Evolutionary conservation across 306 rosid genomes (phyloP).

Genomic region (Acmispon strigosus): DNA sequence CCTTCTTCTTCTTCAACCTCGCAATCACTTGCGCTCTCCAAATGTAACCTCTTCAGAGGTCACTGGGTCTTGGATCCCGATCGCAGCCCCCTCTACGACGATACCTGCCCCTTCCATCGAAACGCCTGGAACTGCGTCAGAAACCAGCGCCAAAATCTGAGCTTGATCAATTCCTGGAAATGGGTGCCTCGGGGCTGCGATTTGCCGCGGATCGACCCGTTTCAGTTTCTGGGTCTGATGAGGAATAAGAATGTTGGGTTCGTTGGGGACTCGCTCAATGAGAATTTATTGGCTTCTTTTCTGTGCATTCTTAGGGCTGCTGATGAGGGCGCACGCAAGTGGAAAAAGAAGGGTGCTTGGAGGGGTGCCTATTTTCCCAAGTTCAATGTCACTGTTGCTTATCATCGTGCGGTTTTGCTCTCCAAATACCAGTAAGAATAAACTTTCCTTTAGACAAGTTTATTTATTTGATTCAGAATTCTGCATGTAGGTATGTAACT

Average conservation of each 20-base stretch:
- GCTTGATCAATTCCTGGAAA: slow-evolving; percentile 65
- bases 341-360: slow-evolving; percentile 94
- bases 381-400: slow-evolving; percentile 68
- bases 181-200: slow-evolving; percentile 64
- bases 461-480: neutral
- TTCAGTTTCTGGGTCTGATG: slow-evolving; percentile 49
- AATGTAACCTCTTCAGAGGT: slow-evolving; percentile 56
- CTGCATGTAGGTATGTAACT: neutral
- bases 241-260: slow-evolving; percentile 72
- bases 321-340: slow-evolving; percentile 62
- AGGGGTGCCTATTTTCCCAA: slow-evolving; percentile 85
- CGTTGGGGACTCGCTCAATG: slow-evolving; percentile 83
- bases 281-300: slow-evolving; percentile 72
- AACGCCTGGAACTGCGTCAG: slow-evolving; percentile 89
- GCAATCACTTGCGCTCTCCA: slow-evolving; percentile 11
- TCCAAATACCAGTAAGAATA: slow-evolving; percentile 77
- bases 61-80: slow-evolving; percentile 58
- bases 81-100: slow-evolving; percentile 59
- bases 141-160: slow-evolving; percentile 65
- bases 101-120: slow-evolving; percentile 77
- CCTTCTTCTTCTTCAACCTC: slow-evolving; percentile 17
- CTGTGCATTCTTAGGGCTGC: slow-evolving; percentile 65
- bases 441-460: neutral
- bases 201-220: slow-evolving; percentile 59
- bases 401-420: slow-evolving; percentile 89